Evolutionary conservation across 441 rosid species (phyloP).

Genomic region (Pelargonium myrrhifolium): DNA sequence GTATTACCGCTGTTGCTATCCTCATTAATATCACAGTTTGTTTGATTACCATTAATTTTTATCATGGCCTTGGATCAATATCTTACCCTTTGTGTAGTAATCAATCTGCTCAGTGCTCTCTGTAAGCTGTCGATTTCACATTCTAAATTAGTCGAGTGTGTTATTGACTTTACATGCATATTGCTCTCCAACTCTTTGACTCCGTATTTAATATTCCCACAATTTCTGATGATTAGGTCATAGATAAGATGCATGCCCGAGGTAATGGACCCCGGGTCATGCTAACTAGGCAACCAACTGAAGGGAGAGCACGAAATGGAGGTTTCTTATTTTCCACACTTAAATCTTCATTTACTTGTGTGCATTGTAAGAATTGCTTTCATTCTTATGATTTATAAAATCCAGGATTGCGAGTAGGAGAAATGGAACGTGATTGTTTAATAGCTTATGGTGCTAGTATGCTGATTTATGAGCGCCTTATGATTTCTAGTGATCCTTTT

Average conservation of each 20-base stretch:
- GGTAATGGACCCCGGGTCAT: constrained; percentile 83
- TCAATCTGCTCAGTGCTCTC: no score
- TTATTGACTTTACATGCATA: neutral
- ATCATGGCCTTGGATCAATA: no score
- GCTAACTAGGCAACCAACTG: constrained; percentile 94
- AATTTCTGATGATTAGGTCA: constrained; percentile 20
- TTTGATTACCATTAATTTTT: no score
- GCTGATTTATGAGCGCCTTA: constrained; percentile 81
- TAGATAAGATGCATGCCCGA: constrained; percentile 65
- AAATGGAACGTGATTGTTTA: constrained; percentile 96
- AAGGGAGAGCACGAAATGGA: constrained; percentile 95
- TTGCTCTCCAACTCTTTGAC: neutral
- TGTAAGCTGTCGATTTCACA: no score
- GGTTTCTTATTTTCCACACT: constrained; percentile 34
- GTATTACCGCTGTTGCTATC: no score
- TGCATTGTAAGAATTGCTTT: constrained; percentile 6
- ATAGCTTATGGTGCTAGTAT: constrained; percentile 97
- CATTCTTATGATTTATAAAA: constrained; percentile 12
- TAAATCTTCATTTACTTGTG: constrained; percentile 14
- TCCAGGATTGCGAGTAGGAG: constrained; percentile 91
- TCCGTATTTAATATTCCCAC: neutral
- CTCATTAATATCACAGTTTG: no score
- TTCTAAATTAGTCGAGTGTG: no score
- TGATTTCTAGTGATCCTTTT: constrained; percentile 93
- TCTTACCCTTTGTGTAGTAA: no score